Evolutionary conservation across 495 filamentous ascomycete species (phyloP).

Genomic region (Neohortaea acidophila): DNA sequence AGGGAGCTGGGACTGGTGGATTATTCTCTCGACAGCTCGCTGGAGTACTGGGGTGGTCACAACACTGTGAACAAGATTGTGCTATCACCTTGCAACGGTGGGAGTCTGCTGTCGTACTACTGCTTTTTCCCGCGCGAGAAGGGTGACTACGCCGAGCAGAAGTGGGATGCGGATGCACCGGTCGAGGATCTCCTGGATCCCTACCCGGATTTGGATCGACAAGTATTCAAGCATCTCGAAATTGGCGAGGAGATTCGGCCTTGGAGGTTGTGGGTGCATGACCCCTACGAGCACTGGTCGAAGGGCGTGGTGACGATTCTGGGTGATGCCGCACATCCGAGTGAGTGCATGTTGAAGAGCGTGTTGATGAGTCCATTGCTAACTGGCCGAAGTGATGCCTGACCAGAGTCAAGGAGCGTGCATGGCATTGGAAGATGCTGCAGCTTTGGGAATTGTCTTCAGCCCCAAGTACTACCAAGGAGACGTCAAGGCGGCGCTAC

Average conservation of each 20-base stretch:
- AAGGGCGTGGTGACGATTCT: constrained; percentile 22
- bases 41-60: constrained; percentile 24
- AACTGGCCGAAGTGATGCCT: too few relatives aligned
- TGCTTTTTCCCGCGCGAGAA: constrained; percentile 22
- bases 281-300: constrained; percentile 33
- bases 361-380: too few relatives aligned
- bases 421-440: constrained; percentile 38
- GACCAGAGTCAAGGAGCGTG: constrained; percentile 24
- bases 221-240: constrained; percentile 10
- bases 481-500: constrained; percentile 28
- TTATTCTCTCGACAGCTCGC: constrained; percentile 5
- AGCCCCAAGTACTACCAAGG: constrained; percentile 29
- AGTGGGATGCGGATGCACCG: not conserved
- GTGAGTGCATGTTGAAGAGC: too few relatives aligned
- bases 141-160: not conserved
- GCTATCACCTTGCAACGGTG: constrained; percentile 18
- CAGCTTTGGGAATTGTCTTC: constrained; percentile 38
- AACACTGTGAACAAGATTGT: constrained; percentile 15
- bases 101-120: constrained; percentile 21
- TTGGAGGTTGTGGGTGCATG: constrained; percentile 32
- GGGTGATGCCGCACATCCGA: constrained; percentile 37
- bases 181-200: constrained; percentile 10
- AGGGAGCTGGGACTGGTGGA: not conserved
- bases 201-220: constrained; percentile 17
- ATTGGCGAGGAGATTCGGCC: constrained; percentile 29